These are phyloP conservation scores for Botrytis aclada DNA, from an alignment of 2,329 filamentous ascomycete species.

Conservation along the genomic window DNA sequence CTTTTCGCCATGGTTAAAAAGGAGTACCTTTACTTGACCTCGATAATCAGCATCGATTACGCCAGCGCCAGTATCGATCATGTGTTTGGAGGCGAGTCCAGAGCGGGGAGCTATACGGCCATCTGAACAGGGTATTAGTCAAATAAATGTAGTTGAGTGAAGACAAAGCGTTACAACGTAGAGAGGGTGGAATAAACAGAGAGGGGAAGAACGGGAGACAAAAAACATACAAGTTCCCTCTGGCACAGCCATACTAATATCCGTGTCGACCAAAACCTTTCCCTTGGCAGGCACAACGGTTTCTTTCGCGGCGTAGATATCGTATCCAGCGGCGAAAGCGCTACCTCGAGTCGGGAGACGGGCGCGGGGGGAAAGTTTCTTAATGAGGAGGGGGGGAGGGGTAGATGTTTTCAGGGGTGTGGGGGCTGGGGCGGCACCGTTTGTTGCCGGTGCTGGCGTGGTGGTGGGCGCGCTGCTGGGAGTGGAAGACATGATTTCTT, in stretches of 20 bases:
- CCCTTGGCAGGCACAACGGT: constrained; percentile 76
- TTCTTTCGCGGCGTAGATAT: constrained; percentile 77
- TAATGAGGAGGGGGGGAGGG: constrained; percentile 51
- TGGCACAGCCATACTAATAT: constrained; percentile 86
- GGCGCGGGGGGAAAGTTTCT: constrained; percentile 81
- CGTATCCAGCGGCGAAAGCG: constrained; percentile 87
- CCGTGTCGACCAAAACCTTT: constrained; percentile 84
- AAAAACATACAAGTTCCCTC: constrained; percentile 74
- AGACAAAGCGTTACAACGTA: background rate
- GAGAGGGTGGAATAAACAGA: constrained; percentile 1
- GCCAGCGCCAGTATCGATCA: constrained; percentile 92
- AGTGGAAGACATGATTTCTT: constrained; percentile 18
- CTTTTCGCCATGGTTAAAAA: constrained; percentile 85
- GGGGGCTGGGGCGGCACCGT: constrained; percentile 16
- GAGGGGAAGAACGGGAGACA: background rate
- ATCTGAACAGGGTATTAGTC: constrained; percentile 51
- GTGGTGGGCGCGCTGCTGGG: constrained; percentile 1
- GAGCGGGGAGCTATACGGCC: constrained; percentile 87
- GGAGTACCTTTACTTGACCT: constrained; percentile 86
- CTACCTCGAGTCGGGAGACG: constrained; percentile 83
- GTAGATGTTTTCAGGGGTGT: constrained; percentile 24
- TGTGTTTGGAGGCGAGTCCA: constrained; percentile 89
- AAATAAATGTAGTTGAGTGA: background rate
- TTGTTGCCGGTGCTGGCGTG: background rate
- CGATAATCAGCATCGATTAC: constrained; percentile 98